Base-by-base conservation (phyloP, 805 yeast species). In the Tetrapisispora taiwanensis region DNA sequence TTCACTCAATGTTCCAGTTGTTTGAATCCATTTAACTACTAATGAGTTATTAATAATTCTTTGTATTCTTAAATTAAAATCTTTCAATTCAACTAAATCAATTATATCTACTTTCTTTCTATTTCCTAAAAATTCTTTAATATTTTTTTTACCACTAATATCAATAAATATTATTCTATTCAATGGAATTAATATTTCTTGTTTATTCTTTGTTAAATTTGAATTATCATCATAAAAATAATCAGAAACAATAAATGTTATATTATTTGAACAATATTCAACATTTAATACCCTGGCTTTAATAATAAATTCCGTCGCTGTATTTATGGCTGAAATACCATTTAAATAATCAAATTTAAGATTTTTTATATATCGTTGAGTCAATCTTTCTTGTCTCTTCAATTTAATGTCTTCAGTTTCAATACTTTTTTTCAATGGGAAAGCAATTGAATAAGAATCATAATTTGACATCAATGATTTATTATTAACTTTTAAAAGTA, bases 361-460 rank as follows among this genome's bases (percentile, higher is more conserved):
- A 36, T 36, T 36, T 36, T 36, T 24, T n/a, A 36, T 36, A 26
- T n/a, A 36, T 36, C 39, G 24, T 26, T 24, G 39, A 24, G 39
- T 36, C 22, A 36, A 15, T 36, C 30, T 24, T 12, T 36, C 39
- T 36, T 36, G 39, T 26, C 39, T 24, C 17, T 36, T 36, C 20
- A 36, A 36, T 7, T n/a, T n/a, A 36, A 36, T 28, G 4, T 36
- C 15, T 14, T 24, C 30, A 10, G 24, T 15, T 7, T 10, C 6
- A 10, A n/a, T 9, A 7, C 12, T 26, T n/a, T 36, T 17, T 10
- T 24, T 17, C 6, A 32, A 14, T 10, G 43, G 43, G 15, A 40
- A 40, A 17, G 38, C 37, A 26, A 40, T 33, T 5, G 43, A 32
- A 17, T 17, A 26, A 3, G 26, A 30, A 27, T 26, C 37, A 40